Base-by-base conservation (phyloP, 805 yeast genomes). In the Kluyveromyces wickerhamii region DNA sequence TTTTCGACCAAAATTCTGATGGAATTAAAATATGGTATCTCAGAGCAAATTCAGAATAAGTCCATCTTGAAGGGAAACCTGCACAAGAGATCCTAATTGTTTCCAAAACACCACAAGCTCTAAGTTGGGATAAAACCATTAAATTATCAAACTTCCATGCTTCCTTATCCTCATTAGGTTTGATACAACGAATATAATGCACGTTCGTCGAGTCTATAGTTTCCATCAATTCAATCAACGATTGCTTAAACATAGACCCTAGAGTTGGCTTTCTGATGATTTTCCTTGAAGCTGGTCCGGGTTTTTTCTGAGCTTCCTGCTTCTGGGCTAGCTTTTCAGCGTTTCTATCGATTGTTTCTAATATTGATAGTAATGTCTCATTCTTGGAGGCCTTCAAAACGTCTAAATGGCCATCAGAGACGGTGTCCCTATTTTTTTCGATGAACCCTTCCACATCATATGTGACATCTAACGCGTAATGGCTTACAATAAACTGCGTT, bases 101-200 rank as follows among this genome's bases (percentile, higher is more conserved):
- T 58, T 92, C 98, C 47, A 89, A 68, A 30, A 89, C 97, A 80
- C 98, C 98, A 69, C 98, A 89, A 5, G 98, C 98, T 57, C 98
- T 75, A 43, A 89, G 70, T 61, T 89, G 98, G 5, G 94, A 80
- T 41, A 92, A 69, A 10, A 89, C 97, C 96, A 89, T 88, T 27
- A 87, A 71, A 11, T 94, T 86, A 52, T 87, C 95, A 60, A 89
- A 89, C 57, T 79, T 81, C 97, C 98, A 89, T 2, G 97, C 95
- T 41, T 76, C 79, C 60, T 92, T 89, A 44, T 77, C 79, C 51
- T 87, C 96, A 58, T 89, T 89, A 5, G 98, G 97, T 60, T 89
- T 89, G 56, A 92, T 89, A 69, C 98, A 89, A 57, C 98, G 80
- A 55, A 89, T 89, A 54, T 89, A 89, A 59, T 89, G 98, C 24